A percentile compares a stretch with the other conserved stretches of the same genome.
These are phyloP conservation scores for Phytophthora fragariae DNA, from an alignment of 352 stramenopile species.

Conservation along the genomic window DNA sequence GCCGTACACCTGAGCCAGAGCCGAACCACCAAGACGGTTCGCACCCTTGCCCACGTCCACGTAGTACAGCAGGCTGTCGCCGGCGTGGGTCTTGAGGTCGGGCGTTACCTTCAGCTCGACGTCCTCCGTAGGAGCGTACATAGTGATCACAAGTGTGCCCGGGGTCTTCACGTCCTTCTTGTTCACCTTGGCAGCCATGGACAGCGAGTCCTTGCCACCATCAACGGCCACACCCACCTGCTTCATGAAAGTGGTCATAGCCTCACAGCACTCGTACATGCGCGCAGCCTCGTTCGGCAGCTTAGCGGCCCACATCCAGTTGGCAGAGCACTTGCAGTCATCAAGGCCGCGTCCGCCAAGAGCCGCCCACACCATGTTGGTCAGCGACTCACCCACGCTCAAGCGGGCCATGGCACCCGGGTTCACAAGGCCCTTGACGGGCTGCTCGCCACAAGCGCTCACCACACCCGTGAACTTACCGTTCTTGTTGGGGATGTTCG, in stretches of 20 bases:
- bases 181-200: slow-evolving; percentile 97
- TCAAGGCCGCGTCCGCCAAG: slow-evolving; percentile 91
- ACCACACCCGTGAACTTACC: slow-evolving; percentile 94
- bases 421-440: slow-evolving; percentile 97
- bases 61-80: slow-evolving; percentile 92
- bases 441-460: slow-evolving; percentile 97
- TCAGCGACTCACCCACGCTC: slow-evolving; percentile 98
- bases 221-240: slow-evolving; percentile 97
- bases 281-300: slow-evolving; percentile 97
- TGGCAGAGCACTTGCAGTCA: slow-evolving; percentile 98
- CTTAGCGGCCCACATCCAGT: slow-evolving; percentile 99
- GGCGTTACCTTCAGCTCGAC: slow-evolving; percentile 97
- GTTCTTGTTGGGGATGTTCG: slow-evolving; percentile 90
- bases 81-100: slow-evolving; percentile 94
- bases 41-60: slow-evolving; percentile 95
- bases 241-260: slow-evolving; percentile 96
- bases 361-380: slow-evolving; percentile 98
- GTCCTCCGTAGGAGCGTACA: slow-evolving; percentile 97
- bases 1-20: slow-evolving; percentile 95
- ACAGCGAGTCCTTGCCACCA: slow-evolving; percentile 99
- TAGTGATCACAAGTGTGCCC: slow-evolving; percentile 97
- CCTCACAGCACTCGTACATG: slow-evolving; percentile 98
- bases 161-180: slow-evolving; percentile 98
- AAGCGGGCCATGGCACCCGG: slow-evolving; percentile 96
- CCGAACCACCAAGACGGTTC: slow-evolving; percentile 95